Evolutionary conservation across 176 grass and related monocot species (phyloP).

Genomic region (Tillandsia fasciculata): DNA sequence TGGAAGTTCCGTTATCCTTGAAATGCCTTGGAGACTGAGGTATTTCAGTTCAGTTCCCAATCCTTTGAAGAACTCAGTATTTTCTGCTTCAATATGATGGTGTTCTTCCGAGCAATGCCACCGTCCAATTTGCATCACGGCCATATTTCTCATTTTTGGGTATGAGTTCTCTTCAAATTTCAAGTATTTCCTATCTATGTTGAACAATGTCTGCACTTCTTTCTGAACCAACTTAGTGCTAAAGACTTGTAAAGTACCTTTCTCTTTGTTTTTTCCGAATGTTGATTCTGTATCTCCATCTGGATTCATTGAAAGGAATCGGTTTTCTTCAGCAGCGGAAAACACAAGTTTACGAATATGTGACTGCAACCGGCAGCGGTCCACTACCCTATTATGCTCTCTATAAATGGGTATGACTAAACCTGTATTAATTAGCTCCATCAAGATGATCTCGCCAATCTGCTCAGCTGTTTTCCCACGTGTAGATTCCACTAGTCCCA

Average conservation of each 20-base stretch:
- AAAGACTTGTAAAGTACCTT: too few relatives aligned
- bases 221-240: too few relatives aligned
- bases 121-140: slow-evolving; percentile 38
- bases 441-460: slow-evolving; percentile 26
- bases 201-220: slow-evolving; percentile 27
- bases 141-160: slow-evolving; percentile 27
- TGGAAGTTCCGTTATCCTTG: slow-evolving; percentile 33
- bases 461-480: slow-evolving; percentile 2
- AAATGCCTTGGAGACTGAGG: slow-evolving; percentile 44
- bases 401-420: slow-evolving; percentile 24
- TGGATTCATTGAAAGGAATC: slow-evolving; percentile 45
- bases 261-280: too few relatives aligned
- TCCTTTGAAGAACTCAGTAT: slow-evolving; percentile 32
- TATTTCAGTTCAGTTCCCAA: slow-evolving; percentile 43
- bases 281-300: slow-evolving; percentile 25
- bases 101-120: slow-evolving; percentile 23
- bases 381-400: background rate
- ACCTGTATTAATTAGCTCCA: slow-evolving; percentile 25
- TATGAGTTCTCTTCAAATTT: slow-evolving; percentile 41
- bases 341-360: slow-evolving; percentile 38
- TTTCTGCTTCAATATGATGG: slow-evolving; percentile 50
- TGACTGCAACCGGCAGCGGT: slow-evolving; percentile 40
- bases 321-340: slow-evolving; percentile 30
- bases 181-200: slow-evolving; percentile 41
- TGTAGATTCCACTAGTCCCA: slow-evolving; percentile 26